A percentile compares a stretch with the other conserved stretches of the same genome.
These are phyloP conservation scores for Plantago coronopus DNA, from an alignment of 305 asterid species.

Conservation along the genomic window DNA sequence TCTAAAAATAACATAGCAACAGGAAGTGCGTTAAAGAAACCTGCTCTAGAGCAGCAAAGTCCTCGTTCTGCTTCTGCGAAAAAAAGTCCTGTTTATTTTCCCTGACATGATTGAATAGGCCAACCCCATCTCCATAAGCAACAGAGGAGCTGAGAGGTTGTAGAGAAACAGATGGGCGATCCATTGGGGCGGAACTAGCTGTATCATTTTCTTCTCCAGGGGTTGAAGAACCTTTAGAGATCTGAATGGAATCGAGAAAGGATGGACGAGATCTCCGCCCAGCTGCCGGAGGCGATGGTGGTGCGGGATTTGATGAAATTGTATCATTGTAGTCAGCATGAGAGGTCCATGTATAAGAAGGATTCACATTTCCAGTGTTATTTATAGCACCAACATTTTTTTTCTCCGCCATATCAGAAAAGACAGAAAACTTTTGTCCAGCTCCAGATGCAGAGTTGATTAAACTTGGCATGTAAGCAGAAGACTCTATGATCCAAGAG, in stretches of 20 bases:
- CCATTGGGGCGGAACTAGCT: constrained; percentile 52
- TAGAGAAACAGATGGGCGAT: constrained; percentile 48
- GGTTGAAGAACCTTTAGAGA: constrained; percentile 53
- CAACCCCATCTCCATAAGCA: constrained; percentile 47
- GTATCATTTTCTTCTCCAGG: constrained; percentile 47
- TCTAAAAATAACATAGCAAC: constrained; percentile 3
- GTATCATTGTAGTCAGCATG: constrained; percentile 38
- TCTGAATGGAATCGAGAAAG: constrained; percentile 82
- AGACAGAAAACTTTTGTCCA: constrained; percentile 34
- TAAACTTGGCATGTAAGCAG: constrained; percentile 32
- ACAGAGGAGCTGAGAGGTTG: constrained; percentile 32
- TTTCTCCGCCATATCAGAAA: constrained; percentile 45
- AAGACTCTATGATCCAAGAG: constrained; percentile 39
- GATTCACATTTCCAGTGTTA: constrained; percentile 33
- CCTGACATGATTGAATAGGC: constrained; percentile 38
- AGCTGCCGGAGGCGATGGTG: constrained; percentile 47
- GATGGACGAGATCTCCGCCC: constrained; percentile 90
- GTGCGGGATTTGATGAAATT: constrained; percentile 38
- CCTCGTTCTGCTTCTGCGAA: constrained; percentile 79
- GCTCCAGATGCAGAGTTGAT: constrained; percentile 33
- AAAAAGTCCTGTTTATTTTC: constrained; percentile 43
- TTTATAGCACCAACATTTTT: constrained; percentile 33
- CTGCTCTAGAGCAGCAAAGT: constrained; percentile 95
- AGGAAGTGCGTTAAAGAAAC: constrained; percentile 38
- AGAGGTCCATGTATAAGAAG: constrained; percentile 45